Percentiles rank a stretch among this genome's conserved stretches.
Conservation (phyloP, 2,329 filamentous ascomycete genomes). For the Colletotrichum australisinense region DNA sequence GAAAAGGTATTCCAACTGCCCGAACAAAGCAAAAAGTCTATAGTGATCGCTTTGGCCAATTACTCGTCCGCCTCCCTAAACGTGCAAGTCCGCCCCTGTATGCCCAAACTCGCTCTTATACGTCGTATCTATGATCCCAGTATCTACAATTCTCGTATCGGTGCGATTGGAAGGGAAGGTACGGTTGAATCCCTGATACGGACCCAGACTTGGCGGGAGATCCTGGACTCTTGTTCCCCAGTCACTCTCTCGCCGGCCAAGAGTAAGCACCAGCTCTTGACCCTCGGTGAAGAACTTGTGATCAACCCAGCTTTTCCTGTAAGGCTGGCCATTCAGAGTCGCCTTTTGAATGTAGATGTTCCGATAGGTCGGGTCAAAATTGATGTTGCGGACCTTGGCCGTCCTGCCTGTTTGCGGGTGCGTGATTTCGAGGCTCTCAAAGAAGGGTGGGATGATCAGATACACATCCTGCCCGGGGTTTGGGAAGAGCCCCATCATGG, state of each 20-base stretch:
- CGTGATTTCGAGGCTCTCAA: constrained; percentile 68
- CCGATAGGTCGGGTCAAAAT: constrained; percentile 70
- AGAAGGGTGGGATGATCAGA: constrained; percentile 77
- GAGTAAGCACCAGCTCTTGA: constrained; percentile 70
- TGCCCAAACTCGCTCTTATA: constrained; percentile 18
- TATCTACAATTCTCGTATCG: neutral
- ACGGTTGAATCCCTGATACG: constrained; percentile 48
- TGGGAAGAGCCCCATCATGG: constrained; percentile 78
- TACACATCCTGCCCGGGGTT: constrained; percentile 77
- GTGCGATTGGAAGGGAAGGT: constrained; percentile 28
- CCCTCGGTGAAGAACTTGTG: constrained; percentile 77
- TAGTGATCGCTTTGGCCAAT: no score
- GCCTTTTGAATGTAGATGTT: constrained; percentile 75
- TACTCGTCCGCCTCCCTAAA: neutral
- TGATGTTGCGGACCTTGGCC: constrained; percentile 68
- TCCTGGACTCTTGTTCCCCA: constrained; percentile 73
- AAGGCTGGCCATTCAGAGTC: constrained; percentile 69
- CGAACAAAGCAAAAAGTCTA: neutral
- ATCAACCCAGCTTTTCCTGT: constrained; percentile 74
- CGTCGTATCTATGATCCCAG: neutral
- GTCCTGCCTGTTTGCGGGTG: constrained; percentile 69
- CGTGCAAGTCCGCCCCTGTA: neutral
- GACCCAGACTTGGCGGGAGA: constrained; percentile 68
- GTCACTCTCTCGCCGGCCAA: constrained; percentile 69
- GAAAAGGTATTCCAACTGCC: neutral